Evolutionary conservation across 371 early-diverging fungal genomes (phyloP).

Genomic region (Umbelopsis sp.): DNA sequence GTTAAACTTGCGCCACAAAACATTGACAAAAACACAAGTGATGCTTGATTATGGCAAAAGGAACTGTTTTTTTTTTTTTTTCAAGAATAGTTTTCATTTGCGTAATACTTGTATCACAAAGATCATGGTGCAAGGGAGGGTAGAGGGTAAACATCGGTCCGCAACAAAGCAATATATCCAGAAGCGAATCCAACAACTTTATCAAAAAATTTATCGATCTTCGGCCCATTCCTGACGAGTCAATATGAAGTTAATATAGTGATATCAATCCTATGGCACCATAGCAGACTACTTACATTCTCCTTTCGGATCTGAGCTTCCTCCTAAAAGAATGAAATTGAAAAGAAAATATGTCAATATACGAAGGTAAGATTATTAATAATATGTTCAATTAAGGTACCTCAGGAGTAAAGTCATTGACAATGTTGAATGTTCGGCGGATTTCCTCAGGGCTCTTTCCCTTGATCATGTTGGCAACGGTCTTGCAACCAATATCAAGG

Average conservation of each 20-base stretch:
- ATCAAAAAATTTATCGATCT: slow-evolving; percentile 62
- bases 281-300: slow-evolving; percentile 64
- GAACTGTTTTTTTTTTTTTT: too few species aligned
- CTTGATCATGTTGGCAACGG: slow-evolving; percentile 98
- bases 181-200: background rate
- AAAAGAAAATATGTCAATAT: background rate
- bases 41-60: too few species aligned
- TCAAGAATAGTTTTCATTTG: background rate
- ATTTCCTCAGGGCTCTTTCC: slow-evolving; percentile 95
- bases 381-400: background rate
- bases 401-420: slow-evolving; percentile 96
- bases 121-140: background rate
- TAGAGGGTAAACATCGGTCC: background rate
- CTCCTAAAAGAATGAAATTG: slow-evolving; percentile 45
- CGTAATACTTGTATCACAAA: background rate
- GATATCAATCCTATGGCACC: background rate
- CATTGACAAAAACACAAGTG: too few species aligned
- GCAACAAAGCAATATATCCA: background rate
- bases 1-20: too few species aligned
- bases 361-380: background rate
- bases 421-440: slow-evolving; percentile 92
- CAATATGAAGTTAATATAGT: background rate
- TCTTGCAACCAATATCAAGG: slow-evolving; percentile 95
- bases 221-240: slow-evolving; percentile 72
- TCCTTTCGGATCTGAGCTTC: slow-evolving; percentile 89